Percentiles rank a stretch among this genome's conserved stretches.
These are phyloP conservation scores for Austropuccinia psidii DNA, from an alignment of 1,284 basidiomycete genomes.

Conservation along the genomic window DNA sequence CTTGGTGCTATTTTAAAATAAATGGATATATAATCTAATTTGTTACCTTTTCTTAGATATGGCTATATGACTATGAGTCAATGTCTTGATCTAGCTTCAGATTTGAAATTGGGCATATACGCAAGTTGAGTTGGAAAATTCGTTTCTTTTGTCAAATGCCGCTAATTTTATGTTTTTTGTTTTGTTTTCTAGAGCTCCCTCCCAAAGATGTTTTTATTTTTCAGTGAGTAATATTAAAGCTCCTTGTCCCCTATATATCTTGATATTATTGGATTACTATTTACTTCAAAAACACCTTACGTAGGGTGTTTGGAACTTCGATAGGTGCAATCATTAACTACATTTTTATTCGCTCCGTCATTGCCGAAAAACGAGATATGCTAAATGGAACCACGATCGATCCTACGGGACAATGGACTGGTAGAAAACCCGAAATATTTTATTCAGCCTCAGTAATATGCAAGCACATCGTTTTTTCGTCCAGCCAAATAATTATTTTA, in stretches of 20 bases:
- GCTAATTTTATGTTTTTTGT: background rate
- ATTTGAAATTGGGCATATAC: constrained; percentile 37
- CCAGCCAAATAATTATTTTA: background rate
- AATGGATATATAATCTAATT: background rate
- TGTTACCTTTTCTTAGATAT: background rate
- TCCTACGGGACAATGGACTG: constrained; percentile 38
- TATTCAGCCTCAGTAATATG: constrained; percentile 37
- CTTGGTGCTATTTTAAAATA: background rate
- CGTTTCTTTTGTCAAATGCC: background rate
- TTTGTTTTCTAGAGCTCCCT: constrained; percentile 19
- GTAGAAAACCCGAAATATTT: constrained; percentile 33
- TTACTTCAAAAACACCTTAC: background rate
- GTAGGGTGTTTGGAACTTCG: constrained; percentile 17
- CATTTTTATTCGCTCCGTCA: constrained; percentile 34
- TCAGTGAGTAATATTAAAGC: constrained; percentile 1
- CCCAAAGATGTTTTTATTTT: constrained; percentile 34
- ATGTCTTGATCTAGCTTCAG: constrained; percentile 31
- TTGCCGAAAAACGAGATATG: constrained; percentile 27
- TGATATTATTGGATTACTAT: background rate
- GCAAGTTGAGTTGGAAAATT: constrained; percentile 20
- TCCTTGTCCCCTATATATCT: background rate
- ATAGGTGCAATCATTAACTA: constrained; percentile 36
- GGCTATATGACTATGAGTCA: constrained; percentile 38
- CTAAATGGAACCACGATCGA: constrained; percentile 33
- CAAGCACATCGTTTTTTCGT: background rate